Conservation (phyloP, 768 basidiomycete species). For the Pulveroboletus sp. region DNA sequence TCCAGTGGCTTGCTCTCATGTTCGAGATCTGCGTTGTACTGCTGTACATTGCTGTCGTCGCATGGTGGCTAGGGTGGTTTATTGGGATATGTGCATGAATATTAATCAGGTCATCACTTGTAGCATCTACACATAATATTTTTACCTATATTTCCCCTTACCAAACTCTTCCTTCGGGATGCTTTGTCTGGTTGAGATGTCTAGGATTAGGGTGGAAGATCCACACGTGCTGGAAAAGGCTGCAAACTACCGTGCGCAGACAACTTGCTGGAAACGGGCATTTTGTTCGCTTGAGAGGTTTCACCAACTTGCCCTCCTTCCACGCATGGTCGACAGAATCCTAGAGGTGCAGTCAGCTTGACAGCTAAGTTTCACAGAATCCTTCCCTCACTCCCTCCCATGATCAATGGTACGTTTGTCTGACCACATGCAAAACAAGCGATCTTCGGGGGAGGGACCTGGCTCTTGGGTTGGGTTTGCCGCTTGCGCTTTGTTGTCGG, state of each 20-base stretch:
- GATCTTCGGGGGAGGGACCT: constrained; percentile 39
- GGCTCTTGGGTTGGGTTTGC: constrained; percentile 30
- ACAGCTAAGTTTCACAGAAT: background rate
- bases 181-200: constrained; percentile 1
- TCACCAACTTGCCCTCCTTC: constrained; percentile 45
- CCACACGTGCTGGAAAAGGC: constrained; percentile 1
- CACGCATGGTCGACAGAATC: constrained; percentile 66
- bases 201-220: background rate
- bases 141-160: constrained; percentile 7
- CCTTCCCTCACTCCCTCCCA: constrained; percentile 61
- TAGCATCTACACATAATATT: constrained; percentile 11
- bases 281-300: constrained; percentile 20
- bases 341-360: constrained; percentile 29
- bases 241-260: constrained; percentile 1
- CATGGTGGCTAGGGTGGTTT: constrained; percentile 78
- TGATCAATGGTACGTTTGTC: constrained; percentile 69
- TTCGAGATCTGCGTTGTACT: constrained; percentile 54
- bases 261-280: background rate
- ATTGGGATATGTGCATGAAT: constrained; percentile 44
- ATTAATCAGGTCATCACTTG: background rate
- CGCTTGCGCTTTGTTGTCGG: constrained; percentile 40
- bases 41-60: constrained; percentile 51
- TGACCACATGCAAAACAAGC: constrained; percentile 58
- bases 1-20: constrained; percentile 65
- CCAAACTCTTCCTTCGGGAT: background rate